Evolutionary conservation across 768 basidiomycete genomes (phyloP), one percentile per base, ranked within the genome.

Genomic region (Trametes maxima): DNA sequence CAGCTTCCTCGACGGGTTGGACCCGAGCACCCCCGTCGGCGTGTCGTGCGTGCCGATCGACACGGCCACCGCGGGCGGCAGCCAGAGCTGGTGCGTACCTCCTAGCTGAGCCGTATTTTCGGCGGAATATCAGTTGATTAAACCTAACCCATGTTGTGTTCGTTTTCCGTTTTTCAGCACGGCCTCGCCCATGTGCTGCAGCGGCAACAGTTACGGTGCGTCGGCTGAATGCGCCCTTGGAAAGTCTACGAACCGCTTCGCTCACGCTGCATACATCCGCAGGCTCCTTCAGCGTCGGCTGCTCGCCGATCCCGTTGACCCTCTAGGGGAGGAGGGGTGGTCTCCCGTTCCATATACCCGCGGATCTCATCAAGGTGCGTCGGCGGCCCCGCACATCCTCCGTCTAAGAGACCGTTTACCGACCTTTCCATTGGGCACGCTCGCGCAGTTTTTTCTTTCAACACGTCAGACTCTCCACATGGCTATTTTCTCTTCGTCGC

Each of bases 161-260:
- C n/a, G 39, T 55, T 16, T 21, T 14, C 37, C 37, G 24, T 42
- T 4, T 11, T 25, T 12, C 28, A 64, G 63, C 54, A 21, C 25
- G 14, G 42, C 54, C 12, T 28, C 22, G 45, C 64, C 64, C 21
- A 56, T 65, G 14, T 65, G 64, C 60, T 65, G 64, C 48, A 45
- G 49, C 39, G 60, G 60, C 33, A 58, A 65, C 64, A 8, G 10
- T 11, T 65, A 43, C 36, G 35, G 63, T 61, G 13, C 22, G 61
- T 37, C 46, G 36, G 44, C 54, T 21, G 21, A 16, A n/a, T 19
- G 24, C 8, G 3, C 10, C 10, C n/a, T 19, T 35, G 17, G 6
- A 25, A 17, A 33, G 22, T 8, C 13, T 13, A 13, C 17, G 24
- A 40, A 51, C 2, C 42, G 33, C 14, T 12, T 2, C 7, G 36